phyloP scores from a whole-genome alignment of 441 rosid genomes.

The Dalechampia spathulata region DNA sequence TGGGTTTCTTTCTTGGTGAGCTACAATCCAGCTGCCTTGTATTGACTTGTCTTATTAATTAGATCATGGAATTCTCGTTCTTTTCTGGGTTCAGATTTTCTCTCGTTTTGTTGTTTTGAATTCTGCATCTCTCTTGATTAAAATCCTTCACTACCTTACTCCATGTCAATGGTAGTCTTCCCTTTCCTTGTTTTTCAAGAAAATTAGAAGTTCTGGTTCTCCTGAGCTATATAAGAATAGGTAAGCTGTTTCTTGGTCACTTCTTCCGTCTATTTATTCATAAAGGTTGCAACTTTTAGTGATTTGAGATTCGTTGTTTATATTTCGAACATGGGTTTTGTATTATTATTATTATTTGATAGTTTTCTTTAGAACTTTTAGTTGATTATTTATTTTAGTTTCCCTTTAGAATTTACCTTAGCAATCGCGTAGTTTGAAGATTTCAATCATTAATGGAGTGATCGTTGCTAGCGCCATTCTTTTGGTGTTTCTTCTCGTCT shows the following conservation, averaged over 20 bases:
- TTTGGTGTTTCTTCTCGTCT: background rate
- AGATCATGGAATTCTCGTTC: conserved; percentile 49
- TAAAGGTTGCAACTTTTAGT: background rate
- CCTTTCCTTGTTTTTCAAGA: no score
- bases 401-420: background rate
- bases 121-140: conserved; percentile 15
- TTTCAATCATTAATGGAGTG: background rate
- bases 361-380: no score
- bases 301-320: background rate
- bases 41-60: conserved; percentile 47
- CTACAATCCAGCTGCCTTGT: conserved; percentile 63
- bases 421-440: background rate
- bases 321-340: no score
- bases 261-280: background rate
- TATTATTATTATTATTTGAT: no score
- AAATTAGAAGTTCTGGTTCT: background rate
- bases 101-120: conserved; percentile 4
- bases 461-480: no score
- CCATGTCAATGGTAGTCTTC: conserved; percentile 15
- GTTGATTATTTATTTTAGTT: background rate
- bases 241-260: conserved; percentile 2
- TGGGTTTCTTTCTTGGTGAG: conserved; percentile 50
- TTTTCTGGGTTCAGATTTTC: conserved; percentile 11
- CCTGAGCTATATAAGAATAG: background rate
- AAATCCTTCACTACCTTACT: background rate